These are phyloP conservation scores for Euphorbia celastroides DNA, from an alignment of 441 rosid genomes.

Conservation along the genomic window DNA sequence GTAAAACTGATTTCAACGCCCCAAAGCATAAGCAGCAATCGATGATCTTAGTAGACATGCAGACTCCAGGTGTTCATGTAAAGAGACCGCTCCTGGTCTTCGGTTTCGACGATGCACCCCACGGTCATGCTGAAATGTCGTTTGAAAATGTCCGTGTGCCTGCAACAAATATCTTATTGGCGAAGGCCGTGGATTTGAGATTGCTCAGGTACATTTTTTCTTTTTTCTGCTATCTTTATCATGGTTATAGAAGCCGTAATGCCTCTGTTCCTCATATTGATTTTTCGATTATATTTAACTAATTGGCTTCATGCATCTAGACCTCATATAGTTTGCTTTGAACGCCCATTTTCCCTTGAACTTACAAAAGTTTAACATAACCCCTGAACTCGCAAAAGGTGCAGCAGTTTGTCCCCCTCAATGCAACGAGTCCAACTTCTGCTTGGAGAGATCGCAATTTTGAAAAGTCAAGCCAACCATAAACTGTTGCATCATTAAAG, in stretches of 20 bases:
- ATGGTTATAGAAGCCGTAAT: not conserved
- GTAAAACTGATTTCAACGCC: constrained; percentile 83
- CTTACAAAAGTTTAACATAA: too few species aligned
- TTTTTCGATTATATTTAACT: not conserved
- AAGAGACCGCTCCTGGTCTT: constrained; percentile 84
- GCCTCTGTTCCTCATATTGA: not conserved
- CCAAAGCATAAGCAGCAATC: constrained; percentile 93
- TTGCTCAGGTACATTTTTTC: constrained; percentile 74
- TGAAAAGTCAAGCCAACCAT: too few species aligned
- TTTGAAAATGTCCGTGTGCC: constrained; percentile 81
- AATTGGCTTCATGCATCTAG: too few species aligned
- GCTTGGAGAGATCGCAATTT: too few species aligned
- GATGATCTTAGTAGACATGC: constrained; percentile 84
- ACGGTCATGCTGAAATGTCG: constrained; percentile 88
- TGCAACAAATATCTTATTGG: constrained; percentile 83
- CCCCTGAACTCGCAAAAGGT: too few species aligned
- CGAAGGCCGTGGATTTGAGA: constrained; percentile 98
- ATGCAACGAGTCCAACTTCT: too few species aligned
- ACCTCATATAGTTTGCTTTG: too few species aligned
- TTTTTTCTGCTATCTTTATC: not conserved
- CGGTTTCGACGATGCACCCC: constrained; percentile 99
- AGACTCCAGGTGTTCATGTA: constrained; percentile 64
- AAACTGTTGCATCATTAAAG: too few species aligned
- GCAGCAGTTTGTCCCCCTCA: too few species aligned
- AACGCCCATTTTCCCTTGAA: too few species aligned